These are phyloP conservation scores for Fusarium chlamydosporum DNA, from an alignment of 2,329 filamentous ascomycete genomes.

Conservation along the genomic window DNA sequence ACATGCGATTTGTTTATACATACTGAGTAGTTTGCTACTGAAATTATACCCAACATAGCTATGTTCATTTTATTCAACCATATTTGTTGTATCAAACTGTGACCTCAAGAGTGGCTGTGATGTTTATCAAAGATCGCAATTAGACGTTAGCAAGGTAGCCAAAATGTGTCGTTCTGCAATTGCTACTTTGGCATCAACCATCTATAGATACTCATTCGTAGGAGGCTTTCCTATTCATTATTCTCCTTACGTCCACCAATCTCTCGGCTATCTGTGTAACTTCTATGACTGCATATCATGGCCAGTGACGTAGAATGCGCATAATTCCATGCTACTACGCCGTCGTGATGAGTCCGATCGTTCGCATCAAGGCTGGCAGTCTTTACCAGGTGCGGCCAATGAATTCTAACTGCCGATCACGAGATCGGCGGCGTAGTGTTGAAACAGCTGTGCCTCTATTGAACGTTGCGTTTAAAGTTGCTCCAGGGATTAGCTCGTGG, in stretches of 20 bases:
- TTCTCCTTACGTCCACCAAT: background rate
- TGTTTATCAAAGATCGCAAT: background rate
- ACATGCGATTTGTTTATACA: slow-evolving; percentile 29
- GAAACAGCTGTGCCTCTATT: slow-evolving; percentile 20
- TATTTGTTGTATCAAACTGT: background rate
- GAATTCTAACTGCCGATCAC: slow-evolving; percentile 28
- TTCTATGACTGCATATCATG: background rate
- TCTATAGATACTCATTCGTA: too few species aligned
- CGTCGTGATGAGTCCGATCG: slow-evolving; percentile 14
- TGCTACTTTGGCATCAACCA: background rate
- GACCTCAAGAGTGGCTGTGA: background rate
- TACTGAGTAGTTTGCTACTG: slow-evolving; percentile 25
- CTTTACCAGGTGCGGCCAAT: slow-evolving; percentile 24
- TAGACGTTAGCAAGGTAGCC: background rate
- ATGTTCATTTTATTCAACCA: slow-evolving; percentile 22
- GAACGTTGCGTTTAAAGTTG: slow-evolving; percentile 18
- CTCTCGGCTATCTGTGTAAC: background rate
- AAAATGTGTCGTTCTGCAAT: background rate
- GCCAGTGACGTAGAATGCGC: slow-evolving; percentile 13
- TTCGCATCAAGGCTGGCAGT: slow-evolving; percentile 13
- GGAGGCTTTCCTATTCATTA: background rate
- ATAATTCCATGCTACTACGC: slow-evolving; percentile 3
- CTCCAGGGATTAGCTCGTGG: slow-evolving; percentile 20
- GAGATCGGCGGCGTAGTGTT: slow-evolving; percentile 33
- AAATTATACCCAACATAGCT: slow-evolving; percentile 49